Conservation (phyloP, 1,139 yeast genomes). For the Saccharomycopsis crataegensis region DNA sequence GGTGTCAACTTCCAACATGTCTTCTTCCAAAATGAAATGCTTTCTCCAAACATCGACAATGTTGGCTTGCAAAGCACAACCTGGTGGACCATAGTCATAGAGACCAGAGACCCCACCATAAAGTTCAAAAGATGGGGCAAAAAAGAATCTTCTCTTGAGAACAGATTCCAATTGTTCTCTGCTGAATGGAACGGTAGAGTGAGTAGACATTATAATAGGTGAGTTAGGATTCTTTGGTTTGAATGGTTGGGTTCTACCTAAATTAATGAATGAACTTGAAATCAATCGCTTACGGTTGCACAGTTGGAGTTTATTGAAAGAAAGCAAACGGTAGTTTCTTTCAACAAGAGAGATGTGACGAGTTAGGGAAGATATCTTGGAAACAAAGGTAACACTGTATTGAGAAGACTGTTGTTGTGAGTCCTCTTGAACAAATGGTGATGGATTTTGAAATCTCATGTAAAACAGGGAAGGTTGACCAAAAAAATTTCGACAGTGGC, state of each 20-base stretch:
- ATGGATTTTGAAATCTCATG: no score
- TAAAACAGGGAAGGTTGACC: no score
- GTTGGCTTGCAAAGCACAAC: conserved; percentile 96
- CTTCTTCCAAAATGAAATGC: conserved; percentile 95
- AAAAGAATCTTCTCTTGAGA: conserved; percentile 91
- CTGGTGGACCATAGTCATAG: conserved; percentile 99
- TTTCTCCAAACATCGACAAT: conserved; percentile 94
- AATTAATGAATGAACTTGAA: neutral
- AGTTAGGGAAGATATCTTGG: neutral
- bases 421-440: no score
- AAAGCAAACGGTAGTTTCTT: neutral
- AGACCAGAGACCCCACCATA: conserved; percentile 98
- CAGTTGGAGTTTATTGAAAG: neutral
- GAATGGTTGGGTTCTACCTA: neutral
- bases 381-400: neutral
- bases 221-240: neutral
- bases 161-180: conserved; percentile 88
- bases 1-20: conserved; percentile 97
- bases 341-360: neutral
- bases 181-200: conserved; percentile 43
- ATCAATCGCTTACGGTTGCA: neutral
- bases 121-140: conserved; percentile 93
- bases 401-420: no score
- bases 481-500: no score
- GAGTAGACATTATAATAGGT: conserved; percentile 13